phyloP scores from a whole-genome alignment of 1,284 basidiomycete genomes.

The Mycosarcoma mackinlayi region DNA sequence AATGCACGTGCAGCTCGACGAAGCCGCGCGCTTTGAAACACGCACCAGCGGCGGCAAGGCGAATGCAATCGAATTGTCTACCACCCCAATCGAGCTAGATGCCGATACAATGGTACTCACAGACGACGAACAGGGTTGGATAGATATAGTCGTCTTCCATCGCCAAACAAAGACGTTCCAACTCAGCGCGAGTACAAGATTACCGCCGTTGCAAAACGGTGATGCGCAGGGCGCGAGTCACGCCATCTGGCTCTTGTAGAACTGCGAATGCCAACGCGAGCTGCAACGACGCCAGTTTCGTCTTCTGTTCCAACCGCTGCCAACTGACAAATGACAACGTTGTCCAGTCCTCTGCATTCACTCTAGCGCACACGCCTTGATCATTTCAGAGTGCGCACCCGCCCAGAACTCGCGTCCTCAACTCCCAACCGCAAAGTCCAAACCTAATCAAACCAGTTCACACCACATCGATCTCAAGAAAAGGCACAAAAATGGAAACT shows the following conservation, averaged over 20 bases:
- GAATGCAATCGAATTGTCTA: conserved; percentile 61
- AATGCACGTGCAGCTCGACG: neutral
- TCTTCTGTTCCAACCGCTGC: too few species aligned
- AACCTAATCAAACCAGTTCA: too few species aligned
- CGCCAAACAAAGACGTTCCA: conserved; percentile 1
- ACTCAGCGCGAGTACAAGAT: conserved; percentile 23
- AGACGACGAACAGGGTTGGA: conserved; percentile 56
- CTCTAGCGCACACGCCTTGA: too few species aligned
- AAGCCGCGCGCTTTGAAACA: conserved; percentile 37
- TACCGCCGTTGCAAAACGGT: conserved; percentile 23
- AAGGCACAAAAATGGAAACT: too few species aligned
- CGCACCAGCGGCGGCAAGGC: conserved; percentile 63
- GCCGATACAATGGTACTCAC: conserved; percentile 48
- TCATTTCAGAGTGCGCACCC: too few species aligned
- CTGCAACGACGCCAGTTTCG: too few species aligned
- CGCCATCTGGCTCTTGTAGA: conserved; percentile 60
- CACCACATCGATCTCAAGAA: too few species aligned
- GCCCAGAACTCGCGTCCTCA: too few species aligned
- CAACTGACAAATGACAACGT: too few species aligned
- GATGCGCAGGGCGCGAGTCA: conserved; percentile 59
- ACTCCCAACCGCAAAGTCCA: too few species aligned
- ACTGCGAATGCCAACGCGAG: neutral
- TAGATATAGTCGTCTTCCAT: conserved; percentile 53
- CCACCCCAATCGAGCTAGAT: neutral
- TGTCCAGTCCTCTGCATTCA: too few species aligned